Conservation (phyloP, 129 eudicot species). For the Flaveria linearis region DNA sequence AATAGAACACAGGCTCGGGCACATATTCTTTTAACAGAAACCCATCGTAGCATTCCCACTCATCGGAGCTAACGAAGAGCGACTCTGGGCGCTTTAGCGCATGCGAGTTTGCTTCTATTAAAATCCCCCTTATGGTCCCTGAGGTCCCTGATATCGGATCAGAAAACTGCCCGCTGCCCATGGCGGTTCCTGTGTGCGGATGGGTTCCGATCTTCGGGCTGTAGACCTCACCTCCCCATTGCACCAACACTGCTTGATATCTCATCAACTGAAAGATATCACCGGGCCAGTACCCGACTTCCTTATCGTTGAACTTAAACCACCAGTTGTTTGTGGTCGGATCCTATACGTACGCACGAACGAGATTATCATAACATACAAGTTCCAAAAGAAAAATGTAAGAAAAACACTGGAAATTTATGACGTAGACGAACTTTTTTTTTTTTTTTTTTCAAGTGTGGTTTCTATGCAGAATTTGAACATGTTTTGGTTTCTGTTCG, state of each 20-base stretch:
- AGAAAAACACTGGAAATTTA: background rate
- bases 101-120: constrained; percentile 25
- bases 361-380: background rate
- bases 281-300: constrained; percentile 39
- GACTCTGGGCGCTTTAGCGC: constrained; percentile 18
- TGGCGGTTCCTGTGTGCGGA: constrained; percentile 34
- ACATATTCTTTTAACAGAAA: background rate
- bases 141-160: constrained; percentile 21
- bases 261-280: constrained; percentile 11
- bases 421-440: no score
- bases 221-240: constrained; percentile 42
- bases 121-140: constrained; percentile 23
- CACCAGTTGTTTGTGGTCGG: constrained; percentile 32
- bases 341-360: constrained; percentile 10
- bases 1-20: constrained; percentile 18
- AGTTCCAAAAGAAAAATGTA: no score
- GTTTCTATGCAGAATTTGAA: no score
- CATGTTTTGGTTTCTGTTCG: no score
- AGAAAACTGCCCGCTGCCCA: constrained; percentile 32
- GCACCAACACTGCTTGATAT: constrained; percentile 28
- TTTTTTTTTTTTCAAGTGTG: no score
- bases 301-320: constrained; percentile 16
- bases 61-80: constrained; percentile 16
- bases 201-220: constrained; percentile 35
- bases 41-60: constrained; percentile 35